These are phyloP conservation scores for Remersonia thermophila DNA, from an alignment of 2,329 filamentous ascomycete species.

Conservation along the genomic window DNA sequence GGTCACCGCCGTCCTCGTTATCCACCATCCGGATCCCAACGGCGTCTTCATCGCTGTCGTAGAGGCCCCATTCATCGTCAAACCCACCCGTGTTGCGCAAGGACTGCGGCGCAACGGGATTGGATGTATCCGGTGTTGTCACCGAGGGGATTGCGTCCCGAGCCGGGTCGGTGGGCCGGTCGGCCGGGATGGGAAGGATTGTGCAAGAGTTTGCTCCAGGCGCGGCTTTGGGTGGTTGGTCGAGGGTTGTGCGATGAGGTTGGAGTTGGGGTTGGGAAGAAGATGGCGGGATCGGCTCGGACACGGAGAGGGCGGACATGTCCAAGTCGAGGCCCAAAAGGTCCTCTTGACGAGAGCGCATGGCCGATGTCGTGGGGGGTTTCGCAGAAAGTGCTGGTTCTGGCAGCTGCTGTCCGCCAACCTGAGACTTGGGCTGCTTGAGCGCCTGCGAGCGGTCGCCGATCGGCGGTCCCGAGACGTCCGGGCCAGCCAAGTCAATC, in stretches of 20 bases:
- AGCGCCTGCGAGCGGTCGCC: no score
- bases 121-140: no score
- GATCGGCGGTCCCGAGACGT: no score
- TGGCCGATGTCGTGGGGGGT: slow-evolving; percentile 3
- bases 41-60: slow-evolving; percentile 4
- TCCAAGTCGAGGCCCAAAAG: slow-evolving; percentile 1
- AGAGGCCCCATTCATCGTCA: background rate
- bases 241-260: no score
- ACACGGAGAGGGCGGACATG: background rate
- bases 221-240: no score
- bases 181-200: no score
- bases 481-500: slow-evolving; percentile 31
- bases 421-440: no score
- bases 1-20: slow-evolving; percentile 11
- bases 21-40: slow-evolving; percentile 17
- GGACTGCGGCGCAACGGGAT: no score
- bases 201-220: no score
- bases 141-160: no score
- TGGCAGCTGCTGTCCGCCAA: slow-evolving; percentile 3
- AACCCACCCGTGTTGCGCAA: slow-evolving; percentile 3
- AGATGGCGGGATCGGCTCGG: background rate
- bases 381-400: background rate
- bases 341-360: slow-evolving; percentile 3
- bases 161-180: no score
- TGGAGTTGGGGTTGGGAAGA: no score